Evolutionary conservation across 192 early-diverging fungal genomes (phyloP).

Genomic region (Linnemannia schmuckeri): DNA sequence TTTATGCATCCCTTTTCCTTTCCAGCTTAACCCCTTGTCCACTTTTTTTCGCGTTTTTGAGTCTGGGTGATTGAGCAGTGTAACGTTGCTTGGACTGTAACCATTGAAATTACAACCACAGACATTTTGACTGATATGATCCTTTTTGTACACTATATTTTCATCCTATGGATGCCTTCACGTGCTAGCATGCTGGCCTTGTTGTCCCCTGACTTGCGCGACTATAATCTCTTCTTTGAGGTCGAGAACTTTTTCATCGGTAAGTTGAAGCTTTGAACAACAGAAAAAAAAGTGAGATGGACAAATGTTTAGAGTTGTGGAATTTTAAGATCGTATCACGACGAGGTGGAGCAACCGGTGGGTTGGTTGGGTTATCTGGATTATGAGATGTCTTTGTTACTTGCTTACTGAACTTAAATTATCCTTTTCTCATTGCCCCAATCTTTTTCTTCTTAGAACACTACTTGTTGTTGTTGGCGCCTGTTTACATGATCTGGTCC

Average conservation of each 20-base stretch:
- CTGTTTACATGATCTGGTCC: slow-evolving; percentile 66
- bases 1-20: slow-evolving; percentile 3
- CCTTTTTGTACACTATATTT: background rate
- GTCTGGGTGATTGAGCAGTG: background rate
- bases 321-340: too few species aligned
- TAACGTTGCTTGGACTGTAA: background rate
- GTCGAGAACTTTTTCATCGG: slow-evolving; percentile 68
- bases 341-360: background rate
- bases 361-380: background rate
- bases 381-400: background rate
- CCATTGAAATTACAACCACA: background rate
- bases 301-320: background rate
- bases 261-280: slow-evolving; percentile 18
- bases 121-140: background rate
- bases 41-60: background rate
- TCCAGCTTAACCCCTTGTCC: background rate
- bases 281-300: background rate
- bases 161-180: background rate
- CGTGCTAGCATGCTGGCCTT: slow-evolving; percentile 59
- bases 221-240: slow-evolving; percentile 61
- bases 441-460: slow-evolving; percentile 5
- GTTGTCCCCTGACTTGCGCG: slow-evolving; percentile 65
- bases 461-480: slow-evolving; percentile 56
- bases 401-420: background rate
- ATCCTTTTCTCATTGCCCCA: background rate